Base-by-base conservation (phyloP, 768 basidiomycete species). In the Jaapia argillacea region DNA sequence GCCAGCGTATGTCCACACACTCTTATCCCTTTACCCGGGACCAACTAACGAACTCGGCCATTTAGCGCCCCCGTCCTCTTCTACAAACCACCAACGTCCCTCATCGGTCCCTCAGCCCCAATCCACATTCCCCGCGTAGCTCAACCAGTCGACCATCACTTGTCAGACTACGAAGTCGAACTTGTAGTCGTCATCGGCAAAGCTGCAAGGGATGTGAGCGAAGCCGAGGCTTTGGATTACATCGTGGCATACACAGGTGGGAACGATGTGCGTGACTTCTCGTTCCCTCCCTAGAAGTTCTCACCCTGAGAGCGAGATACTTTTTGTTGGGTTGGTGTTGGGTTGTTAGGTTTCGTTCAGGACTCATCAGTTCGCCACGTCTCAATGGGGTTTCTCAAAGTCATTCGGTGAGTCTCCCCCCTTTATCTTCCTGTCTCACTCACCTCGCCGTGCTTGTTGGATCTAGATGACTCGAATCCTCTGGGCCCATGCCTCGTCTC, bases 331-430 rank as follows among this genome's bases (percentile, higher is more conserved):
- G n/a, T 38, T 24, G 26, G 20, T 33, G 6, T 28, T 42, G 24
- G 25, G 16, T 40, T 36, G 12, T 48, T 21, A 83, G 81, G 72
- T 85, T 2, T 89, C 87, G 4, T 89, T 90, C 74, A 75, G 90
- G 33, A 78, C 81, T 49, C 80, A 83, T 52, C 90, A 92, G 57
- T 65, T 85, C 62, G 75, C 77, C 3, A 79, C 81, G 6, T 81
- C 82, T 1, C 90, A 93, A 52, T 93, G 90, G 89, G 68, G 74
- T 24, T 91, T 88, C 61, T 88, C 86, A 22, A 93, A 93, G 60
- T 72, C 81, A 33, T 93, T 89, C 51, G 89, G 87, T 82, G 45
- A 21, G 71, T 52, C 14, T 4, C 23, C n/a, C n/a, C n/a, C n/a
- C n/a, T n/a, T n/a, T n/a, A n/a, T n/a, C n/a, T n/a, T n/a, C n/a